Evolutionary conservation across 148 eudicot genomes (phyloP), one percentile per base, ranked within the genome.

Genomic region (Vaccinium darrowii): DNA sequence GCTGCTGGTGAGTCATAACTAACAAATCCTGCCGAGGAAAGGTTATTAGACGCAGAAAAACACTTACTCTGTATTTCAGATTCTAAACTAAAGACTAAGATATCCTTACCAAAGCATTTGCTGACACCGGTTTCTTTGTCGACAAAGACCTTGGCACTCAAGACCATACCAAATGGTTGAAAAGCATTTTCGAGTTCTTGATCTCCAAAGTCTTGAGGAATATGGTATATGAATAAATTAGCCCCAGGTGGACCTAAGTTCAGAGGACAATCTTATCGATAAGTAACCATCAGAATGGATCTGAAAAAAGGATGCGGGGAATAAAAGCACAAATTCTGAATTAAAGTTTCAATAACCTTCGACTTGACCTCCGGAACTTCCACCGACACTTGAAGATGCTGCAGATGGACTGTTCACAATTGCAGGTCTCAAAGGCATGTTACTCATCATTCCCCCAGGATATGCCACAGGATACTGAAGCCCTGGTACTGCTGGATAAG

Each of bases 171-270:
- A 82, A 91, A 97, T 80, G 88, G 91, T 83, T 91, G 95, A 87
- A 97, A 97, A 27, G 95, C 94, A 89, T 84, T 88, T 76, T 96
- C 95, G 54, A 97, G 92, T 58, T 97, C 98, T 67, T 93, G 91
- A 87, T 97, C 99, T 58, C 95, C 94, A 82, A 88, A 97, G 80
- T 97, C 99, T 95, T 93, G 98, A 71, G 99, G 99, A 81, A 97
- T 94, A 87, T 97, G 98, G 91, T 95, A 97, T 84, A 97, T 97
- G 84, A 97, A 97, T 87, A 97, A 87, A 86, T 97, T 97, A 84
- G 98, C 96, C 87, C 98, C 98, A 82, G 94, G 91, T 75, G 99
- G 99, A 85, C 99, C 99, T 97, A 88, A 67, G 23, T 81, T 8
- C 14, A 76, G 58, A 74, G 57, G 9, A 74, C 16, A 81, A 16